These are phyloP conservation scores for Calonectria ilicicola DNA, from an alignment of 2,329 filamentous ascomycete species.

Conservation along the genomic window DNA sequence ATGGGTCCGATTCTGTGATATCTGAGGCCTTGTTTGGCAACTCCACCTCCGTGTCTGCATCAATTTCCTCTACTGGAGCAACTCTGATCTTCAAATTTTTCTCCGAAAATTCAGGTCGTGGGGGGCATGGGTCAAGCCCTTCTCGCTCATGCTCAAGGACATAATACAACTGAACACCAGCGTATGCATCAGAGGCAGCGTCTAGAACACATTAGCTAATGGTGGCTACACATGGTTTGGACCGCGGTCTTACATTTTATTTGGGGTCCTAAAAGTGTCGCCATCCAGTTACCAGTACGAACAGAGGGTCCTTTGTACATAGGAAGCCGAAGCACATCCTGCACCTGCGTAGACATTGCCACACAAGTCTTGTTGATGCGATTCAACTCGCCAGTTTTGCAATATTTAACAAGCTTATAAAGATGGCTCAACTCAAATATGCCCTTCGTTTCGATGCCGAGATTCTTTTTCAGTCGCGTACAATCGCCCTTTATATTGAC, in stretches of 20 bases:
- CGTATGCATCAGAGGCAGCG: constrained; percentile 87
- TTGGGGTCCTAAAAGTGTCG: constrained; percentile 71
- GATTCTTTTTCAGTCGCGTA: constrained; percentile 74
- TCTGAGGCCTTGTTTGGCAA: constrained; percentile 12
- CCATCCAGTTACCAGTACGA: constrained; percentile 81
- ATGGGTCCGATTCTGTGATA: not conserved
- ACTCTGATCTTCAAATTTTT: constrained; percentile 72
- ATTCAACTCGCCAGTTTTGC: constrained; percentile 59
- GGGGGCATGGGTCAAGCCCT: constrained; percentile 76
- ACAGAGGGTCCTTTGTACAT: constrained; percentile 79
- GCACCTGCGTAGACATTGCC: constrained; percentile 75
- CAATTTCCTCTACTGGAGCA: constrained; percentile 14
- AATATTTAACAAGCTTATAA: constrained; percentile 80
- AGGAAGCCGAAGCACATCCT: constrained; percentile 78
- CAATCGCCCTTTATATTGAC: constrained; percentile 80
- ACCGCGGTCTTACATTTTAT: constrained; percentile 69
- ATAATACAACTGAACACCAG: constrained; percentile 78
- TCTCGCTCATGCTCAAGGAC: constrained; percentile 77
- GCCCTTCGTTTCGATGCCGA: constrained; percentile 74
- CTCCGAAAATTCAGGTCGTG: constrained; percentile 77
- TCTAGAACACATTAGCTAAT: constrained; percentile 58
- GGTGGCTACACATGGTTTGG: not conserved
- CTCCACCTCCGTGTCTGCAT: constrained; percentile 9
- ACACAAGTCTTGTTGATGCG: constrained; percentile 76
- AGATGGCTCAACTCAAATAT: constrained; percentile 87